Conservation (phyloP, 2,329 filamentous ascomycete genomes). For the Cercospora citrullina region DNA sequence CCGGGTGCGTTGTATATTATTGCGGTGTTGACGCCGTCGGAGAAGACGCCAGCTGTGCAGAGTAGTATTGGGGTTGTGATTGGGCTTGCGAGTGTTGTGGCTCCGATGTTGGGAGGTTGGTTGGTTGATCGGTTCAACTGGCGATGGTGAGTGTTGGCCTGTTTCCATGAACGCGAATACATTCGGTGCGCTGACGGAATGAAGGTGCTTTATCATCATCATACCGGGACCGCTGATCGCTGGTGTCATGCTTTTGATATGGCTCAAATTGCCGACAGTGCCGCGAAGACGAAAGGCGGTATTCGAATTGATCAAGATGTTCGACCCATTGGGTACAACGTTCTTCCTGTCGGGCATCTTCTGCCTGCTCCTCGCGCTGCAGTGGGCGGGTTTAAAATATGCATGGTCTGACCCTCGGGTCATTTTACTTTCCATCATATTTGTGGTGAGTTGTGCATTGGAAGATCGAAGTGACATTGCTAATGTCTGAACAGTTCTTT, state of each 20-base stretch:
- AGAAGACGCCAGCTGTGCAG: not conserved
- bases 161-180: not conserved
- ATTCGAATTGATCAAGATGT: conserved; percentile 22
- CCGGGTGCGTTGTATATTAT: not conserved
- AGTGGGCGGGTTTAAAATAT: conserved; percentile 46
- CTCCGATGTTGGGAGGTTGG: conserved; percentile 4
- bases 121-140: not conserved
- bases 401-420: conserved; percentile 45
- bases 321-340: conserved; percentile 41
- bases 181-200: not conserved
- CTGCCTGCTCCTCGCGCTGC: conserved; percentile 49
- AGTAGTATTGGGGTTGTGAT: not conserved
- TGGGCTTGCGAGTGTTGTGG: conserved; percentile 2
- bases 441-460: conserved; percentile 30
- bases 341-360: conserved; percentile 41
- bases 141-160: not conserved
- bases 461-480: accelerated
- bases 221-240: not conserved
- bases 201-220: not conserved
- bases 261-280: not conserved
- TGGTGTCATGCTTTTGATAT: not conserved
- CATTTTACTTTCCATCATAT: conserved; percentile 50
- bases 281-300: not conserved
- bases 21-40: not conserved
- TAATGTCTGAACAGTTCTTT: conserved; percentile 20